Conservation (phyloP, 2,329 filamentous ascomycete species). For the Scleromitrula shiraiana region DNA sequence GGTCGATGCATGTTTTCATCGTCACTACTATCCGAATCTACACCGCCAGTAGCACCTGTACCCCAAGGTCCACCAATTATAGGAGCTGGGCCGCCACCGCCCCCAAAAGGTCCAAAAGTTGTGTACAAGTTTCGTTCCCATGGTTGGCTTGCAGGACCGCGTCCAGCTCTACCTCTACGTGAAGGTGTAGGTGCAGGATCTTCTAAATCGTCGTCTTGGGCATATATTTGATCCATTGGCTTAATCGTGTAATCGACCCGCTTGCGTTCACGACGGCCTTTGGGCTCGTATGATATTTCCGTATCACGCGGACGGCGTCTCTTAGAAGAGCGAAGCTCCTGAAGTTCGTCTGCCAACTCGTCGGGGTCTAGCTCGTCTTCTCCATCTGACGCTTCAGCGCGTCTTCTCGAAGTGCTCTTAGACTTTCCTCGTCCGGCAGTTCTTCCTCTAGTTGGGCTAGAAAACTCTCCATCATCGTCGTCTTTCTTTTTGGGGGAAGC, state of each 20-base stretch:
- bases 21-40: slow-evolving; percentile 93
- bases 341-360: slow-evolving; percentile 58
- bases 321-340: slow-evolving; percentile 46
- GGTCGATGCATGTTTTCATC: slow-evolving; percentile 71
- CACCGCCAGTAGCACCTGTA: slow-evolving; percentile 65
- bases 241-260: slow-evolving; percentile 82
- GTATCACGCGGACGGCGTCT: slow-evolving; percentile 42
- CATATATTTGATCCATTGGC: slow-evolving; percentile 60
- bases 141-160: slow-evolving; percentile 34
- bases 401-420: slow-evolving; percentile 39
- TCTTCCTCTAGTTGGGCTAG: slow-evolving; percentile 44
- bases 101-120: slow-evolving; percentile 87
- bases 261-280: slow-evolving; percentile 49
- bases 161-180: slow-evolving; percentile 54
- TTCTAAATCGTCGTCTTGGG: slow-evolving; percentile 68
- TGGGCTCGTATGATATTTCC: slow-evolving; percentile 51
- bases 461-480: slow-evolving; percentile 38
- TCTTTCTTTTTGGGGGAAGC: slow-evolving; percentile 31
- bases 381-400: slow-evolving; percentile 42
- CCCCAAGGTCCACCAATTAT: slow-evolving; percentile 60
- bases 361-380: slow-evolving; percentile 52
- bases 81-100: slow-evolving; percentile 56
- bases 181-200: slow-evolving; percentile 60
- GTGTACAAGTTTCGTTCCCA: slow-evolving; percentile 83
- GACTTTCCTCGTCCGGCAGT: slow-evolving; percentile 34